Conservation (phyloP, 208 protist genomes). For the Wallacemonas sp. region DNA sequence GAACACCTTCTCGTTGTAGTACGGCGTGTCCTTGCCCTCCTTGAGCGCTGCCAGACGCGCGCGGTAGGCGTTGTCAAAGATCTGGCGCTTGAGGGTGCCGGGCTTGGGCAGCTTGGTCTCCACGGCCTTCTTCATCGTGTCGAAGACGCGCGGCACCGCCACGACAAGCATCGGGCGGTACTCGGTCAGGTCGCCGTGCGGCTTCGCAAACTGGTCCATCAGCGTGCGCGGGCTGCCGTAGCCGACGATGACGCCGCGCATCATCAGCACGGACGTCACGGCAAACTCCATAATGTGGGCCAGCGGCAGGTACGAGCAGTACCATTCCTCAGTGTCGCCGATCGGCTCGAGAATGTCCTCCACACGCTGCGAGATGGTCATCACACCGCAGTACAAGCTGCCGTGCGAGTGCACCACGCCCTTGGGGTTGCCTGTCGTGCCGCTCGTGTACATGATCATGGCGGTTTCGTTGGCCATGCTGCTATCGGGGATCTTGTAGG, state of each 20-base stretch:
- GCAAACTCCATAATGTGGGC: slow-evolving; percentile 93
- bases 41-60: slow-evolving; percentile 64
- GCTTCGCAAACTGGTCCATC: slow-evolving; percentile 66
- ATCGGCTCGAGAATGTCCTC: slow-evolving; percentile 43
- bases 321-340: slow-evolving; percentile 55
- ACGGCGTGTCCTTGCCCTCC: slow-evolving; percentile 74
- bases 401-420: slow-evolving; percentile 86
- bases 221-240: slow-evolving; percentile 80
- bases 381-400: slow-evolving; percentile 59
- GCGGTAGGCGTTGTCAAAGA: slow-evolving; percentile 79
- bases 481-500: slow-evolving; percentile 31
- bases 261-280: slow-evolving; percentile 65
- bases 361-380: slow-evolving; percentile 48
- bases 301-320: slow-evolving; percentile 89
- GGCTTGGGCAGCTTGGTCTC: slow-evolving; percentile 61
- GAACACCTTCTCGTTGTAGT: slow-evolving; percentile 84
- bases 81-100: slow-evolving; percentile 49
- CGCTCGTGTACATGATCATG: slow-evolving; percentile 92
- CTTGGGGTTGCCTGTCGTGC: slow-evolving; percentile 90
- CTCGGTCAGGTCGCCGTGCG: slow-evolving; percentile 77
- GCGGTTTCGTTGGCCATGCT: slow-evolving; percentile 52
- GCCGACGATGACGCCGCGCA: slow-evolving; percentile 64
- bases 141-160: slow-evolving; percentile 87
- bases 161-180: slow-evolving; percentile 74
- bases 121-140: slow-evolving; percentile 81